These are phyloP conservation scores for Monotropa hypopitys DNA, from an alignment of 179 eudicot genomes.

Conservation along the genomic window DNA sequence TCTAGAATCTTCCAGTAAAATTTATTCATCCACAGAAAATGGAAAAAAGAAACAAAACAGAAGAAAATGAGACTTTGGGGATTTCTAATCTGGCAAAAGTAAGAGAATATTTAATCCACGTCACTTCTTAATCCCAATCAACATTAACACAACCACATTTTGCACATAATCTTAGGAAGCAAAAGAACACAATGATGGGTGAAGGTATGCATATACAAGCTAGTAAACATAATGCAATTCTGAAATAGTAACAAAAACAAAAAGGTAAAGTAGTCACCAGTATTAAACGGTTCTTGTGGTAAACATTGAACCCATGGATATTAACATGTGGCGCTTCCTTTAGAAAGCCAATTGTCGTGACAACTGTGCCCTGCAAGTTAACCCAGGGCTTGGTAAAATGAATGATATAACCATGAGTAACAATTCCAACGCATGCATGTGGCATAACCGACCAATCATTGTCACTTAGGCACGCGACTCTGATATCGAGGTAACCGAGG, in stretches of 20 bases:
- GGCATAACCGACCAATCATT: not conserved
- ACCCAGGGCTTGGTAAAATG: slow-evolving; percentile 6
- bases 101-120: not conserved
- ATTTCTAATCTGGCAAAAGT: not conserved
- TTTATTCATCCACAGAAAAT: not conserved
- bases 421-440: slow-evolving; percentile 1
- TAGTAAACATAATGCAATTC: not conserved
- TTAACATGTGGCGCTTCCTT: slow-evolving; percentile 86
- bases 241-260: not conserved
- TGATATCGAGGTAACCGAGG: not conserved
- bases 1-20: not conserved
- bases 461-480: not conserved
- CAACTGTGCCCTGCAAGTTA: slow-evolving; percentile 44
- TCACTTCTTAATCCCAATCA: not conserved
- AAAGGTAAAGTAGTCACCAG: slow-evolving; percentile 36
- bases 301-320: slow-evolving; percentile 86
- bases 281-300: slow-evolving; percentile 90
- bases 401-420: not conserved
- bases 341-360: slow-evolving; percentile 84
- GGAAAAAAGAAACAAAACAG: not conserved
- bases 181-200: not conserved
- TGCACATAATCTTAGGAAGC: not conserved
- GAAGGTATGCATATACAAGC: not conserved
- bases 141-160: not conserved
- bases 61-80: not conserved